Conservation (phyloP, 2,329 filamentous ascomycete species). For the Neonectria ditissima region DNA sequence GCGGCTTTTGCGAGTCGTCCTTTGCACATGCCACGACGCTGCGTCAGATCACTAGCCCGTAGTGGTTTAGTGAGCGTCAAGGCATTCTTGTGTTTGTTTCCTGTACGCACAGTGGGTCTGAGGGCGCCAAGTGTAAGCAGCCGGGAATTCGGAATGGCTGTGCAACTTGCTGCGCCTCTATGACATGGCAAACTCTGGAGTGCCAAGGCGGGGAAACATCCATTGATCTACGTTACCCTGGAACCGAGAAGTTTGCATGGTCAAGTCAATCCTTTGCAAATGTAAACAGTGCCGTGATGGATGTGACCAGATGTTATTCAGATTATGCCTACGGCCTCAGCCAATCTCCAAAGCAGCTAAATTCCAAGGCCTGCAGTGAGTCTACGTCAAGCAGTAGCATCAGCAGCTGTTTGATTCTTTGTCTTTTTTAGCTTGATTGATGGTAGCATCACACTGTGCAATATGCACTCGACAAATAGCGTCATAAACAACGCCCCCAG, state of each 20-base stretch:
- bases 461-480: no score
- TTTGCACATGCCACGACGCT: not conserved
- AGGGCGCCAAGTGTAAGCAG: not conserved
- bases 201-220: no score
- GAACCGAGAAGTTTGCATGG: no score
- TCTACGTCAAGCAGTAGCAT: no score
- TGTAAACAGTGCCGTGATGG: no score
- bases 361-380: no score
- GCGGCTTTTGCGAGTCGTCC: slow-evolving; percentile 1
- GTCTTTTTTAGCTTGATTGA: not conserved
- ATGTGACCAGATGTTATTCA: no score
- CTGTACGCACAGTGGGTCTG: not conserved
- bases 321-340: no score
- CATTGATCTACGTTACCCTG: no score
- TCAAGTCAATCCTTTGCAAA: no score
- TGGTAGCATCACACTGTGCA: not conserved
- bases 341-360: no score
- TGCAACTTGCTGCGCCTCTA: not conserved
- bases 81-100: not conserved
- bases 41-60: not conserved
- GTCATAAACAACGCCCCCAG: no score
- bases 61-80: not conserved
- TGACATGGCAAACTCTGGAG: not conserved
- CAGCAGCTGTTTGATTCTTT: not conserved
- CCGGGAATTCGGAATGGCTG: not conserved